A percentile compares a stretch with the other conserved stretches of the same genome.
Evolutionary conservation across 805 yeast genomes (phyloP).

Genomic region (Metschnikowia lunata): DNA sequence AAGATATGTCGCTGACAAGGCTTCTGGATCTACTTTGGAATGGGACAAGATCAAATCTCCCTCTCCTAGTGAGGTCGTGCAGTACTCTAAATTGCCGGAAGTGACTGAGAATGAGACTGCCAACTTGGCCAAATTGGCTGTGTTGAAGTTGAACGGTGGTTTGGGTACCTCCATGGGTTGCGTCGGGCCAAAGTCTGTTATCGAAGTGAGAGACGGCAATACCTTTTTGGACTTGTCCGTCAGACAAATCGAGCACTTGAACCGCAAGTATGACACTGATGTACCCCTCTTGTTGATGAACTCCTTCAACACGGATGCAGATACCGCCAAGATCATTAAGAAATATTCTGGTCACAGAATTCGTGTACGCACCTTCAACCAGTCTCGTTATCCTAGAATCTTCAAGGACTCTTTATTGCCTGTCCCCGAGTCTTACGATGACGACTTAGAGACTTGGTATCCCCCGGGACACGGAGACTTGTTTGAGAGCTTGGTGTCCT

Average conservation of each 20-base stretch:
- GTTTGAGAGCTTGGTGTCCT: constrained; percentile 81
- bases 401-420: constrained; percentile 94
- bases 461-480: constrained; percentile 99
- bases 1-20: constrained; percentile 86
- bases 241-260: constrained; percentile 93
- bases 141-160: constrained; percentile 95
- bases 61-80: constrained; percentile 80
- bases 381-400: constrained; percentile 95
- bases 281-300: constrained; percentile 97
- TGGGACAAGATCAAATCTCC: constrained; percentile 98
- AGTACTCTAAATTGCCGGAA: constrained; percentile 50
- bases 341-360: constrained; percentile 96
- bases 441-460: constrained; percentile 85
- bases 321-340: constrained; percentile 91
- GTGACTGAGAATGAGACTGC: constrained; percentile 26
- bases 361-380: constrained; percentile 92
- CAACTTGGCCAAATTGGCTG: constrained; percentile 81
- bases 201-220: constrained; percentile 98
- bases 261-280: constrained; percentile 83
- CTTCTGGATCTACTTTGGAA: constrained; percentile 75
- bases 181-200: constrained; percentile 97
- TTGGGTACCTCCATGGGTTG: constrained; percentile 99
- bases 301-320: constrained; percentile 95
- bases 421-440: constrained; percentile 74
- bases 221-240: constrained; percentile 93